A percentile compares a stretch with the other conserved stretches of the same genome.
Evolutionary conservation across 2,329 filamentous ascomycete genomes (phyloP).

Genomic region (Aschersonia sp.): DNA sequence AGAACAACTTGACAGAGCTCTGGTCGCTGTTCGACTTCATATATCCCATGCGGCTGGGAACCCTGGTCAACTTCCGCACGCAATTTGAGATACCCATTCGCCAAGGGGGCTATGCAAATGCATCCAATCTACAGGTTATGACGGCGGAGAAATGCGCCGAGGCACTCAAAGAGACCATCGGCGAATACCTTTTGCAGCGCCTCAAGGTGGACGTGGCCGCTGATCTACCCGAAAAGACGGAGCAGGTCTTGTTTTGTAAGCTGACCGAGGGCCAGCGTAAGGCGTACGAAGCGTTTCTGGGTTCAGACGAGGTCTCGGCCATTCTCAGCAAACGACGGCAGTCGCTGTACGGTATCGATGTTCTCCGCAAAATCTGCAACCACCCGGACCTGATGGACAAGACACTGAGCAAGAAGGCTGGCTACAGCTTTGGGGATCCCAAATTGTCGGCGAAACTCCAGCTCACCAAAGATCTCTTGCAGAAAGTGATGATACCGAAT

Average conservation of each 20-base stretch:
- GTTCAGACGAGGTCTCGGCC: conserved; percentile 70
- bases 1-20: conserved; percentile 87
- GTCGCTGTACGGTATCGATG: conserved; percentile 79
- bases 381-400: conserved; percentile 79
- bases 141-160: conserved; percentile 90
- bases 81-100: conserved; percentile 92
- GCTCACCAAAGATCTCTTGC: conserved; percentile 74
- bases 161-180: conserved; percentile 84
- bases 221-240: conserved; percentile 87
- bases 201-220: conserved; percentile 89
- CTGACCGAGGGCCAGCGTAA: conserved; percentile 62
- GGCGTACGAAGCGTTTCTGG: conserved; percentile 68
- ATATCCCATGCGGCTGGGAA: conserved; percentile 89
- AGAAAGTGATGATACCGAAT: conserved; percentile 68
- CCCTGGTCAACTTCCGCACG: conserved; percentile 74
- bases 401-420: conserved; percentile 34
- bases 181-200: conserved; percentile 80
- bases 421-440: conserved; percentile 64
- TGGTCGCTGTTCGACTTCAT: conserved; percentile 98
- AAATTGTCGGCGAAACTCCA: conserved; percentile 90
- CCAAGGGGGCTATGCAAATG: conserved; percentile 87
- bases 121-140: conserved; percentile 84
- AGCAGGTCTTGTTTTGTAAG: conserved; percentile 93
- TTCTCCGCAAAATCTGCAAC: conserved; percentile 91
- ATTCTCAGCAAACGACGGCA: conserved; percentile 65